Evolutionary conservation across 2,329 filamentous ascomycete species (phyloP).

Genomic region (Fusarium cicatricum): DNA sequence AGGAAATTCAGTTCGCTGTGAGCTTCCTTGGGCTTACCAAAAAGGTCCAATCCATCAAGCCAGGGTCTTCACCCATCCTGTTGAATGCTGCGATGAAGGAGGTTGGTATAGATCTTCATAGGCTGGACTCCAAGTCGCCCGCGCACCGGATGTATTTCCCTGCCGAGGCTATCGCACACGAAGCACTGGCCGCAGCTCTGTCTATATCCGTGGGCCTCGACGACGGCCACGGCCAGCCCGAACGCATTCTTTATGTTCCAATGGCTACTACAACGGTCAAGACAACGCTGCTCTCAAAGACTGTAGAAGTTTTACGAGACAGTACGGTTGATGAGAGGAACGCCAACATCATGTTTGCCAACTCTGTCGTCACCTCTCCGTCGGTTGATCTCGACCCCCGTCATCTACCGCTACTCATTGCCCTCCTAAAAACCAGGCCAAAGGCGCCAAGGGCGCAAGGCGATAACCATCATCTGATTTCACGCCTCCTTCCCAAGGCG

Average conservation of each 20-base stretch:
- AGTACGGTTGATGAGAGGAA: constrained; percentile 84
- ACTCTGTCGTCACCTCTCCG: constrained; percentile 94
- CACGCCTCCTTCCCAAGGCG: constrained; percentile 90
- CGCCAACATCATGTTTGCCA: constrained; percentile 94
- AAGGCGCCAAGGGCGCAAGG: constrained; percentile 46
- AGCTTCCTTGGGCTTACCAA: constrained; percentile 90
- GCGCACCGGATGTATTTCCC: constrained; percentile 99
- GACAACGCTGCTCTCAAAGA: constrained; percentile 94
- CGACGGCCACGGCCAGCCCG: constrained; percentile 84
- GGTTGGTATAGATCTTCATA: constrained; percentile 89
- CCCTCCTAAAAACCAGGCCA: constrained; percentile 70
- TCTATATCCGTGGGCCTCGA: constrained; percentile 93
- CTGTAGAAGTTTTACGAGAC: constrained; percentile 78
- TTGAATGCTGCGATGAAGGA: constrained; percentile 96
- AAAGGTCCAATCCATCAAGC: constrained; percentile 73
- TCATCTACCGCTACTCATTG: constrained; percentile 85
- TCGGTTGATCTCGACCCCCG: constrained; percentile 93
- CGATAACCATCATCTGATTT: constrained; percentile 74
- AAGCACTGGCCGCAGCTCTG: constrained; percentile 89
- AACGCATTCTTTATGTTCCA: constrained; percentile 90
- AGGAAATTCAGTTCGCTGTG: constrained; percentile 95
- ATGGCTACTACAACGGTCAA: constrained; percentile 97
- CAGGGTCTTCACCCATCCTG: constrained; percentile 74
- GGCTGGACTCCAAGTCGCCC: constrained; percentile 89
- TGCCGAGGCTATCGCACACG: constrained; percentile 89